Evolutionary conservation across 2,329 filamentous ascomycete genomes (phyloP), one percentile per base, ranked within the genome.

Genomic region (Fusarium pseudoanthophilum): DNA sequence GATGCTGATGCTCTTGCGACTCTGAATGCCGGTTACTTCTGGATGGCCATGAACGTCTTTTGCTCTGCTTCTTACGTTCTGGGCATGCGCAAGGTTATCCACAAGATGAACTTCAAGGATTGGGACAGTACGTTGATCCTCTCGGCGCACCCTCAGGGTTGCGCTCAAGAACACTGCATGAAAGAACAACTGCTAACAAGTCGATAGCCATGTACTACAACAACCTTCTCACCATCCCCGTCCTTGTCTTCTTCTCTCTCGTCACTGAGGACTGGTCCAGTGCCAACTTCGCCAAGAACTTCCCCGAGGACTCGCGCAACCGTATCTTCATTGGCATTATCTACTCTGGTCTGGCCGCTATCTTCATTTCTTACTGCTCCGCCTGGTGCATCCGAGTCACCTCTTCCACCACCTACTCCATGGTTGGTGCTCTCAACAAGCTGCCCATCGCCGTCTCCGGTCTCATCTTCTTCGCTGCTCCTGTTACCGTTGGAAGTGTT

Each of bases 31-130:
- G 96, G 96, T 48, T 99, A 99, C 82, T 90, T 97, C 72, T 99
- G 96, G 96, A 98, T 99, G 95, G 88, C 94, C 78, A 86, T 97
- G 84, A 99, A 99, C 84, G 97, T 97, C 80, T 89, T 98, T 81
- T 98, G 95, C 87, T 95, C 93, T 34, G 94, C 96, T 8, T 90
- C 93, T 28, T 98, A 97, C 78, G 87, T 98, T 51, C 85, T 99
- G 74, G 90, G 93, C 77, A 98, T 98, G 95, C 92, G 95, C 82
- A 98, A 98, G 89, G 92, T 97, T 74, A 98, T 99, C 83, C 98
- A 98, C 91, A 91, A 96, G 85, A 98, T 97, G 87, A 97, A 97
- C 88, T 98, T 99, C 87, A 98, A 97, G 89, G 96, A 98, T 82
- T 98, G 97, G 87, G 96, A 99, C 83, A 97, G 95, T 98, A 89